Base-by-base conservation (phyloP, 164 flowering plant genomes). In the Vitis vinifera region DNA sequence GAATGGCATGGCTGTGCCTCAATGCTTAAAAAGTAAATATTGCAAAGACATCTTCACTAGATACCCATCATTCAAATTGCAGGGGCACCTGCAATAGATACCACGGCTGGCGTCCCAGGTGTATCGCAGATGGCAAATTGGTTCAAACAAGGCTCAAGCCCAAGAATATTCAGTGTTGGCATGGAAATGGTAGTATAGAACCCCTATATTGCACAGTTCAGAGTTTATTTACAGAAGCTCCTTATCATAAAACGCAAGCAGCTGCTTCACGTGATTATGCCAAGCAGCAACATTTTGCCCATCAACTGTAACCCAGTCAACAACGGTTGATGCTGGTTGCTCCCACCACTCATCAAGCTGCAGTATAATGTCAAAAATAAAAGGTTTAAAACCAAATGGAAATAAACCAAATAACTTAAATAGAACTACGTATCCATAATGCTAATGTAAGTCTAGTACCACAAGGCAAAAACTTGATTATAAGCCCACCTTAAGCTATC, bases 331-430 rank as follows among this genome's bases (percentile, higher is more conserved):
- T 31, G 98, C 99, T 3, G 97, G 99, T 75, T 93, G 99, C 80
- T 96, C 97, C 98, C 98, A 96, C 98, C 99, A 96, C 75, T 96
- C 98, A 52, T 90, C 97, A 68, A 96, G 91, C 99, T 93, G 85
- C 68, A 73, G 9, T 29, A 60, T 15, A 66, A 75, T 50, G 51
- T 56, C 44, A 61, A 2, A 44, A 51, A 37, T n/a, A n/a, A n/a
- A n/a, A n/a, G n/a, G n/a, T n/a, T n/a, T n/a, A n/a, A n/a, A n/a
- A n/a, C n/a, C 57, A 27, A 2, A 50, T 8, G 63, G 10, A 23
- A 29, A 61, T 8, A 37, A 9, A 11, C 9, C 17, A 60, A 23
- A 57, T 17, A 37, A 37, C 44, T 6, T 37, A 3, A 37, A 37
- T 6, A 37, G 5, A 37, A 37, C 44, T 37, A 37, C 7, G 44